Percentiles rank a stretch among this genome's conserved stretches.
Conservation (phyloP, 768 basidiomycete species). For the Agaricus sinodeliciosus region DNA sequence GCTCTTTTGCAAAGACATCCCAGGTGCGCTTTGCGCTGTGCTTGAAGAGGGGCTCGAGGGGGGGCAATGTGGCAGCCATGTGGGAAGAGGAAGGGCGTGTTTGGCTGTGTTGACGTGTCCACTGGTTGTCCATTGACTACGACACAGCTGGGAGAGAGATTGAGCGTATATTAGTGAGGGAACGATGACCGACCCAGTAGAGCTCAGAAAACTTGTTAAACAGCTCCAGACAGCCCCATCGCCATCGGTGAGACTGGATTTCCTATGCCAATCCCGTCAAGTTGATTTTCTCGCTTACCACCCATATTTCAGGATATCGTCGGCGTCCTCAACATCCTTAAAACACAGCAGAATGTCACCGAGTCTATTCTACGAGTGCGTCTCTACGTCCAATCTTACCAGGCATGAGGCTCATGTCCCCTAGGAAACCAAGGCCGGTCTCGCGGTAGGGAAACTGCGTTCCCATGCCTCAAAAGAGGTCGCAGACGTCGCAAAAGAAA, state of each 20-base stretch:
- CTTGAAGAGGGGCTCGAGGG: slow-evolving; percentile 60
- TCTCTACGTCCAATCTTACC: slow-evolving; percentile 22
- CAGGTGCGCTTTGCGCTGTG: slow-evolving; percentile 66
- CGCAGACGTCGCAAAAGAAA: slow-evolving; percentile 78
- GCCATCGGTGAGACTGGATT: slow-evolving; percentile 53
- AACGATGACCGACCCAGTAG: slow-evolving; percentile 29
- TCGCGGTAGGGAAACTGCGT: slow-evolving; percentile 89
- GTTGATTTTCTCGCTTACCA: slow-evolving; percentile 24
- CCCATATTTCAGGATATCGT: slow-evolving; percentile 48
- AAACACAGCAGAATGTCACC: slow-evolving; percentile 61
- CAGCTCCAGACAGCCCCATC: slow-evolving; percentile 60
- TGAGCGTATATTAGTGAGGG: slow-evolving; percentile 8
- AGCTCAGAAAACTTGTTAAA: slow-evolving; percentile 79
- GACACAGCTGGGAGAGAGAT: slow-evolving; percentile 6
- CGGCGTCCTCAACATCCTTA: slow-evolving; percentile 53
- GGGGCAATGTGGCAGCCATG: slow-evolving; percentile 49
- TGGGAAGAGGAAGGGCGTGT: slow-evolving; percentile 7
- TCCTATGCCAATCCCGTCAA: slow-evolving; percentile 31
- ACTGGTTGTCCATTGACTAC: slow-evolving; percentile 6
- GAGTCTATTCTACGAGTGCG: slow-evolving; percentile 71
- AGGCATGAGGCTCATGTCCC: slow-evolving; percentile 9
- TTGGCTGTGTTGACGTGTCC: slow-evolving; percentile 6
- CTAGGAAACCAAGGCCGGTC: slow-evolving; percentile 87
- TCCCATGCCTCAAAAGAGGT: slow-evolving; percentile 67
- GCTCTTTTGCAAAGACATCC: slow-evolving; percentile 59